phyloP scores from a whole-genome alignment of 345 rosid species.

The Heritiera fomes region DNA sequence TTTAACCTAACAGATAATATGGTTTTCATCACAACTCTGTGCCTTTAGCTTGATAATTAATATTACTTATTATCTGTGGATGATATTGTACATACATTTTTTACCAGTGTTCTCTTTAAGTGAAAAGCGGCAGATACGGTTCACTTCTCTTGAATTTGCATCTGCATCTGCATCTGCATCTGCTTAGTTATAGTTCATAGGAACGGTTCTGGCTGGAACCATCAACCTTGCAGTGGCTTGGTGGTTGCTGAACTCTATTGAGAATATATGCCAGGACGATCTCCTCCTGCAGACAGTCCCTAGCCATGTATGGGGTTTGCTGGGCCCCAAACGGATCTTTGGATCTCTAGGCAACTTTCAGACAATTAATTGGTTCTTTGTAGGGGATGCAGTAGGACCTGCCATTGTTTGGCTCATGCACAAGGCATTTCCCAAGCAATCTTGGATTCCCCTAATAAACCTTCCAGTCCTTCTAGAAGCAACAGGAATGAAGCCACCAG shows the following conservation, averaged over 20 bases:
- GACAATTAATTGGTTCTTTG: constrained; percentile 85
- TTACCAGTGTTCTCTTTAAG: not conserved
- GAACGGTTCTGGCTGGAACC: constrained; percentile 85
- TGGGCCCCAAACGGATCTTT: constrained; percentile 74
- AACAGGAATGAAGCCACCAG: constrained; percentile 76
- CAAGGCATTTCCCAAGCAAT: constrained; percentile 67
- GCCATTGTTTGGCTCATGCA: constrained; percentile 63
- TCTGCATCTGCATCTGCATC: not conserved
- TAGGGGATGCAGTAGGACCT: constrained; percentile 82
- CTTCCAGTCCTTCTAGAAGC: constrained; percentile 88
- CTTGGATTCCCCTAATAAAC: constrained; percentile 84
- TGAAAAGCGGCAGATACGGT: constrained; percentile 9
- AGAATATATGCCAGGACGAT: constrained; percentile 76
- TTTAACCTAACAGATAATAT: not conserved
- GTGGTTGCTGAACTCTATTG: constrained; percentile 73
- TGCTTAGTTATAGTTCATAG: constrained; percentile 52
- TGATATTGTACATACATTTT: too few relatives aligned
- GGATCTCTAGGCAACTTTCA: constrained; percentile 69
- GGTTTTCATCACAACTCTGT: not conserved
- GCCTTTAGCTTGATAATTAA: too few relatives aligned
- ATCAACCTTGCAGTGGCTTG: constrained; percentile 74
- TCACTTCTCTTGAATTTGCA: constrained; percentile 4
- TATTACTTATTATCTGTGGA: not conserved
- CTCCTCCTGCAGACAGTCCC: constrained; percentile 66
- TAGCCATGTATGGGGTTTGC: constrained; percentile 96